Percentiles rank a stretch among this genome's conserved stretches.
Conservation (phyloP, 768 basidiomycete species). For the Xerocomellus amylosporus region DNA sequence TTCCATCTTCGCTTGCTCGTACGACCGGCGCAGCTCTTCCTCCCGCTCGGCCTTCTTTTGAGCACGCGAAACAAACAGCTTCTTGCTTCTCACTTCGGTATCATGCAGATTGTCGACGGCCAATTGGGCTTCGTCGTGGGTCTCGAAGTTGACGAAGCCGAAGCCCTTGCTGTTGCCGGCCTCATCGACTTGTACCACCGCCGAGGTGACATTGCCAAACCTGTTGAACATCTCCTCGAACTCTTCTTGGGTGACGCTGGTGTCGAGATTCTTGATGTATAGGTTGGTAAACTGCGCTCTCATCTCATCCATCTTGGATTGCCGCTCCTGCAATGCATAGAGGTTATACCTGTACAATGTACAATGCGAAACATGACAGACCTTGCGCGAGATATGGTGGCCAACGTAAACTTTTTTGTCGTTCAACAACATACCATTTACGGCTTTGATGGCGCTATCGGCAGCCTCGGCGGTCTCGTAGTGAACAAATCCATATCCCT, state of each 20-base stretch:
- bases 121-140: constrained; percentile 85
- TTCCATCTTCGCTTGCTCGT: constrained; percentile 96
- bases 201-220: constrained; percentile 86
- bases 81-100: constrained; percentile 76
- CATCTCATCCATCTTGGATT: constrained; percentile 98
- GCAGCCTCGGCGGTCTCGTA: constrained; percentile 98
- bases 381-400: constrained; percentile 95
- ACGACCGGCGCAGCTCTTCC: constrained; percentile 89
- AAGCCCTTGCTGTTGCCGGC: constrained; percentile 94
- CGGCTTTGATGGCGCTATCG: constrained; percentile 93
- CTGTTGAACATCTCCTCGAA: constrained; percentile 76
- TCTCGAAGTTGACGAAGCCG: constrained; percentile 96
- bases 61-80: constrained; percentile 92
- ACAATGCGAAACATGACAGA: constrained; percentile 27
- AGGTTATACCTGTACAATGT: not conserved
- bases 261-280: constrained; percentile 95
- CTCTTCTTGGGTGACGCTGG: constrained; percentile 79
- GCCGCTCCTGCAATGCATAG: constrained; percentile 65
- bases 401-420: constrained; percentile 99
- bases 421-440: constrained; percentile 98
- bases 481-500: constrained; percentile 98
- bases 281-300: constrained; percentile 97
- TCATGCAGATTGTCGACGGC: constrained; percentile 93
- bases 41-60: constrained; percentile 99
- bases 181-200: constrained; percentile 79